Evolutionary conservation across 2,329 filamentous ascomycete species (phyloP).

Genomic region (Colletotrichum plurivorum): DNA sequence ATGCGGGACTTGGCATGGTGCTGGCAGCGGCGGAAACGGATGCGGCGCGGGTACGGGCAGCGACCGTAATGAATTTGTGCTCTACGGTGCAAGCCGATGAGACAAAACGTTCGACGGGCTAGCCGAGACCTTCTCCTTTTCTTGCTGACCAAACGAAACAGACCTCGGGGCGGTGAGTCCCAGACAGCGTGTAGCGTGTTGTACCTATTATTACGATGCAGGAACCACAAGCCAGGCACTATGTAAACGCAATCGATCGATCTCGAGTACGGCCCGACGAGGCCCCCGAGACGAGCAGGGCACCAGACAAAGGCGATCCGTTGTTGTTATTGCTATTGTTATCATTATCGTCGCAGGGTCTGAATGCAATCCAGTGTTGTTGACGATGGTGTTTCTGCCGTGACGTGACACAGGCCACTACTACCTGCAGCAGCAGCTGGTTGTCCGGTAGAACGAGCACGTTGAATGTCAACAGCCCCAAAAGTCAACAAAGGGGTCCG

Average conservation of each 20-base stretch:
- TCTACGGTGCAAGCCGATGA: slow-evolving; percentile 13
- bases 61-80: not conserved
- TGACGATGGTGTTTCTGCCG: slow-evolving; percentile 7
- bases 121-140: slow-evolving; percentile 10
- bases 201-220: slow-evolving; percentile 2
- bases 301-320: slow-evolving; percentile 2
- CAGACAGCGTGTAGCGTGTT: not conserved
- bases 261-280: not conserved
- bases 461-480: slow-evolving; percentile 29
- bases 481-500: slow-evolving; percentile 35
- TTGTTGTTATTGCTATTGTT: slow-evolving; percentile 14
- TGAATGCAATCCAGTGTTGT: slow-evolving; percentile 7
- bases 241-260: slow-evolving; percentile 24
- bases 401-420: slow-evolving; percentile 7
- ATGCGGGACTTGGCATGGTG: slow-evolving; percentile 23
- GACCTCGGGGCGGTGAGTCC: not conserved
- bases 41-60: slow-evolving; percentile 13
- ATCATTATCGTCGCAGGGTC: not conserved
- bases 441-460: slow-evolving; percentile 31
- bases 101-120: slow-evolving; percentile 28
- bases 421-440: slow-evolving; percentile 20
- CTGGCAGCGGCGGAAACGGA: slow-evolving; percentile 2
- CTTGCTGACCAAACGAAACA: slow-evolving; percentile 29
- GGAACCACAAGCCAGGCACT: slow-evolving; percentile 1
- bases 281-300: not conserved